phyloP scores from a whole-genome alignment of 2,329 filamentous ascomycete species.

The Incumbomyces lentus region DNA sequence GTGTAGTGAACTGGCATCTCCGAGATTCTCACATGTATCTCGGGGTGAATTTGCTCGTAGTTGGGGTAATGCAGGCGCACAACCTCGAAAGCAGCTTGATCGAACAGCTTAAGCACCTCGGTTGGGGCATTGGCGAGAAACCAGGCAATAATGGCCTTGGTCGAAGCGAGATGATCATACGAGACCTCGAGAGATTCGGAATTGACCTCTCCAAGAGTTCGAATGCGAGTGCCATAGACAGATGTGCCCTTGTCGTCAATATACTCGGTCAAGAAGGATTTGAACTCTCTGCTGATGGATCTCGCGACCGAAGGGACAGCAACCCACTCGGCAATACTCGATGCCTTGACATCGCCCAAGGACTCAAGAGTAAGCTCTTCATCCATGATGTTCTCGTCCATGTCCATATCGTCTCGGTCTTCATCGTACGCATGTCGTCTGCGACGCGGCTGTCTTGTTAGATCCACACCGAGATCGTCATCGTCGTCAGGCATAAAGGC shows the following conservation, averaged over 20 bases:
- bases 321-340: conserved; percentile 91
- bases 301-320: conserved; percentile 79
- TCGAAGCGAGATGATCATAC: conserved; percentile 79
- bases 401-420: conserved; percentile 76
- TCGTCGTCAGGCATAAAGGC: conserved; percentile 63
- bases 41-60: conserved; percentile 93
- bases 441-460: conserved; percentile 74
- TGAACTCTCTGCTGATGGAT: conserved; percentile 93
- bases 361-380: conserved; percentile 89
- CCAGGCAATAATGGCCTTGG: conserved; percentile 88
- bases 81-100: conserved; percentile 92
- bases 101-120: conserved; percentile 93
- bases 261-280: conserved; percentile 91
- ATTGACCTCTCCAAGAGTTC: conserved; percentile 93
- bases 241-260: conserved; percentile 81
- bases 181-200: conserved; percentile 93
- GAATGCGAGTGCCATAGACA: conserved; percentile 88
- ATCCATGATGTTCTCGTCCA: conserved; percentile 89
- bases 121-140: conserved; percentile 91
- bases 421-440: conserved; percentile 89
- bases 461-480: conserved; percentile 72
- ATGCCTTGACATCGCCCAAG: conserved; percentile 83
- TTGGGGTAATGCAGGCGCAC: conserved; percentile 93
- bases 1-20: conserved; percentile 93
- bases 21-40: conserved; percentile 94